A percentile compares a stretch with the other conserved stretches of the same genome.
Evolutionary conservation across 2,329 filamentous ascomycete species (phyloP).

Genomic region (Nemania bipapillata): DNA sequence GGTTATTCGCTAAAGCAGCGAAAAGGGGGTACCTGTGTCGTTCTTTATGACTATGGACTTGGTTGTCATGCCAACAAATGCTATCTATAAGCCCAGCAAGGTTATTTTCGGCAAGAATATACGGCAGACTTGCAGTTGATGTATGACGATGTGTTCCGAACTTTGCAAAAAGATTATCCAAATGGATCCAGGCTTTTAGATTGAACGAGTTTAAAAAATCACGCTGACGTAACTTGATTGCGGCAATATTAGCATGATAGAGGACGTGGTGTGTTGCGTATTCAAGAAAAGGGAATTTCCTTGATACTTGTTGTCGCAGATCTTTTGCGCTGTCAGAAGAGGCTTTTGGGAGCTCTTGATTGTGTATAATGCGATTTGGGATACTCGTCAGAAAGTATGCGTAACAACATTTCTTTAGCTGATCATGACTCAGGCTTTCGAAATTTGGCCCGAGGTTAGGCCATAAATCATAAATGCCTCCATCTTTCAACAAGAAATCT

Average conservation of each 20-base stretch:
- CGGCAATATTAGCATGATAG: constrained; percentile 36
- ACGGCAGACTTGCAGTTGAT: constrained; percentile 10
- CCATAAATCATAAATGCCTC: constrained; percentile 50
- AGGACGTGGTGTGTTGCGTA: constrained; percentile 37
- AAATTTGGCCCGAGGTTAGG: constrained; percentile 55
- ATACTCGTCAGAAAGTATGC: constrained; percentile 3
- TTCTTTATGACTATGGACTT: neutral
- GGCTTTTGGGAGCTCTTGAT: constrained; percentile 11
- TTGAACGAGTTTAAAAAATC: constrained; percentile 21
- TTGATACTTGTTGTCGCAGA: neutral
- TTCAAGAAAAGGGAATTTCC: constrained; percentile 36
- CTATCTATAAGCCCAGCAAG: constrained; percentile 19
- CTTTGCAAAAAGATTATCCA: constrained; percentile 21
- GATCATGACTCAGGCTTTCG: constrained; percentile 57
- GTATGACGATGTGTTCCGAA: constrained; percentile 10
- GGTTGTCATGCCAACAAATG: neutral
- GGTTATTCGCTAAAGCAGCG: constrained; percentile 21
- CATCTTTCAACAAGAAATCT: constrained; percentile 58
- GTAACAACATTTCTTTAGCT: constrained; percentile 25
- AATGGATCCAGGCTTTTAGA: constrained; percentile 13
- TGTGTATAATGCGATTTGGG: neutral
- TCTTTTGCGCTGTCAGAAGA: constrained; percentile 9
- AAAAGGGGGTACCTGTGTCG: constrained; percentile 16
- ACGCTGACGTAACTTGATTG: neutral
- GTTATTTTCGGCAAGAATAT: constrained; percentile 28